Evolutionary conservation across 805 yeast genomes (phyloP).

Genomic region (Ogataea parapolymorpha): DNA sequence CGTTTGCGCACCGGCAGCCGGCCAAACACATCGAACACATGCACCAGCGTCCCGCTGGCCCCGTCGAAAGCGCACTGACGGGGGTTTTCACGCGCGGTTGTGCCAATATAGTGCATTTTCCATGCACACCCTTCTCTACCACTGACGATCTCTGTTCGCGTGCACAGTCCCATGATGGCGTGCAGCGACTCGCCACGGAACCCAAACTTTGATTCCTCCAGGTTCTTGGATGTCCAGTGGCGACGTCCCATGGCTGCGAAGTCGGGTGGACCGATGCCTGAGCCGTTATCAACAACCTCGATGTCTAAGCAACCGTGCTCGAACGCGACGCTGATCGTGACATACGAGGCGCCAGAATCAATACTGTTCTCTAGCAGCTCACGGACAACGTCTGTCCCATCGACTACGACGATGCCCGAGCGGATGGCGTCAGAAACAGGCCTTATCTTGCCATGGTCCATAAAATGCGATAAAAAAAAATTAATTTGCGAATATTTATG

Average conservation of each 20-base stretch:
- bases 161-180: conserved; percentile 45
- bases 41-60: conserved; percentile 38
- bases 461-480: not conserved
- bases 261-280: conserved; percentile 55
- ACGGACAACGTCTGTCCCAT: conserved; percentile 36
- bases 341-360: conserved; percentile 47
- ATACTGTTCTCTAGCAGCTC: conserved; percentile 54
- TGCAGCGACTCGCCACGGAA: conserved; percentile 72
- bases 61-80: not conserved
- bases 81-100: conserved; percentile 1
- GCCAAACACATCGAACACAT: conserved; percentile 39
- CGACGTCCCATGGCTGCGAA: conserved; percentile 44
- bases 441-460: conserved; percentile 2
- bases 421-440: not conserved
- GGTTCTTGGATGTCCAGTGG: conserved; percentile 56
- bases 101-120: conserved; percentile 21
- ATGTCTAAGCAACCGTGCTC: conserved; percentile 31
- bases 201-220: conserved; percentile 47
- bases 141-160: conserved; percentile 48
- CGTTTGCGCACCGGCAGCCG: conserved; percentile 43
- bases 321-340: conserved; percentile 27
- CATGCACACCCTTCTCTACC: conserved; percentile 34
- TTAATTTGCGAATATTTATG: not conserved
- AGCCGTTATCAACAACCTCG: conserved; percentile 65
- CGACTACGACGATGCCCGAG: not conserved